phyloP scores from a whole-genome alignment of 331 rosid genomes.

The Erythrophleum ivorense region DNA sequence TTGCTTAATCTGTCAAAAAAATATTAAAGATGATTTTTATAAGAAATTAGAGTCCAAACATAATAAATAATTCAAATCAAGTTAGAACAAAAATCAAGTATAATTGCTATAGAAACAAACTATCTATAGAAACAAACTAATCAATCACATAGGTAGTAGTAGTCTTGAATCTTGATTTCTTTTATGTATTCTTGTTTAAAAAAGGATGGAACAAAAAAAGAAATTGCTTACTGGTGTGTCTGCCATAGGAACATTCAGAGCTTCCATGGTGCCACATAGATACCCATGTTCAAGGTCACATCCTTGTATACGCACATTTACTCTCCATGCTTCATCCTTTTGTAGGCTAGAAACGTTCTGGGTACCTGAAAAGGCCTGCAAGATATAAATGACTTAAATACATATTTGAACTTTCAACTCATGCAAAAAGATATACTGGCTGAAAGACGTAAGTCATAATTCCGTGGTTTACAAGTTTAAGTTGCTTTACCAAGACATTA shows the following conservation, averaged over 20 bases:
- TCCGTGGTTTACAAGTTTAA: slow-evolving; percentile 29
- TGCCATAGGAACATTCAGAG: slow-evolving; percentile 97
- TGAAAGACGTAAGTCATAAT: slow-evolving; percentile 29
- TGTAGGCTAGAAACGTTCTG: slow-evolving; percentile 81
- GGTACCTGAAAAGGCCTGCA: slow-evolving; percentile 91
- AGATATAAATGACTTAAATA: slow-evolving; percentile 34
- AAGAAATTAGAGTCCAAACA: slow-evolving; percentile 5
- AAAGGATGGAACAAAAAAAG: neutral
- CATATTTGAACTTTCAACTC: neutral
- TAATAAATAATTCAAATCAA: slow-evolving; percentile 25
- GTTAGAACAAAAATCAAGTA: slow-evolving; percentile 20
- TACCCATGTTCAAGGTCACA: slow-evolving; percentile 96
- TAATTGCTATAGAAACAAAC: slow-evolving; percentile 17
- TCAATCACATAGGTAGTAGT: neutral
- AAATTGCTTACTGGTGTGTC: slow-evolving; percentile 83
- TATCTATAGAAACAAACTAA: slow-evolving; percentile 7
- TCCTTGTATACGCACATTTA: slow-evolving; percentile 92
- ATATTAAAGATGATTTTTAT: neutral
- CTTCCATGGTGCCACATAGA: slow-evolving; percentile 98
- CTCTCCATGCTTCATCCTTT: slow-evolving; percentile 98
- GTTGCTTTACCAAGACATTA: slow-evolving; percentile 18
- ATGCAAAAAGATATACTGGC: slow-evolving; percentile 1
- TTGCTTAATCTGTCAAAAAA: slow-evolving; percentile 12
- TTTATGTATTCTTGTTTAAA: slow-evolving; percentile 1
- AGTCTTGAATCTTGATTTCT: neutral